Percentiles rank a stretch among this genome's conserved stretches.
Evolutionary conservation across 805 yeast species (phyloP).

Genomic region (Monosporozyma solicola): DNA sequence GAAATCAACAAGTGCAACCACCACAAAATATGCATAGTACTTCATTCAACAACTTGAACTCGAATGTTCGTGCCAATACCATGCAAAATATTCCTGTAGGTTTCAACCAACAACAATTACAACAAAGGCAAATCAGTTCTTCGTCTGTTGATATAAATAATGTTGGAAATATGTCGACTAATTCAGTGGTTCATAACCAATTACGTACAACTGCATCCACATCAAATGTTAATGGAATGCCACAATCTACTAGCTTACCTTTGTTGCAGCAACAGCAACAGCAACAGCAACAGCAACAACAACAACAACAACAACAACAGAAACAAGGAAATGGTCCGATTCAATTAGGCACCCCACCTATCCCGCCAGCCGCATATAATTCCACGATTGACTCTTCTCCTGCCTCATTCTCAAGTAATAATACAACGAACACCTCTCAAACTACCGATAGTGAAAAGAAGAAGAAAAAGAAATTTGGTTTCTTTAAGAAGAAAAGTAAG

Average conservation of each 20-base stretch:
- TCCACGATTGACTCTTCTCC: slow-evolving; percentile 5
- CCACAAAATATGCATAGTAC: slow-evolving; percentile 1
- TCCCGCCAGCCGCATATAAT: slow-evolving; percentile 10
- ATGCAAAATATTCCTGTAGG: neutral
- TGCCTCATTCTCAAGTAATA: slow-evolving; percentile 2
- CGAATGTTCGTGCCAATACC: neutral
- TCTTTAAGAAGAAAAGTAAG: slow-evolving; percentile 23
- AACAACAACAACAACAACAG: slow-evolving; percentile 2
- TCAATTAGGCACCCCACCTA: slow-evolving; percentile 7
- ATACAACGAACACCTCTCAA: slow-evolving; percentile 3
- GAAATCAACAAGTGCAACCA: slow-evolving; percentile 6
- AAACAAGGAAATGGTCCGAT: slow-evolving; percentile 4
- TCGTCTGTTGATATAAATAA: slow-evolving; percentile 12
- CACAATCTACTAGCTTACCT: neutral
- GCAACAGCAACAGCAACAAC: slow-evolving; percentile 3
- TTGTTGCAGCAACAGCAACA: slow-evolving; percentile 1
- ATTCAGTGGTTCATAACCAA: slow-evolving; percentile 5
- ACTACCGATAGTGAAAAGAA: slow-evolving; percentile 10
- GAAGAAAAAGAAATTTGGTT: slow-evolving; percentile 27
- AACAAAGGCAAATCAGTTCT: slow-evolving; percentile 21
- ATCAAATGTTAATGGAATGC: neutral
- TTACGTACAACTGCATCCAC: slow-evolving; percentile 3
- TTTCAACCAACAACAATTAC: slow-evolving; percentile 2
- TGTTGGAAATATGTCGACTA: slow-evolving; percentile 3
- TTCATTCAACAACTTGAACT: slow-evolving; percentile 1